Conservation (phyloP, 805 yeast species). For the Saccharomycopsis fermentans region DNA sequence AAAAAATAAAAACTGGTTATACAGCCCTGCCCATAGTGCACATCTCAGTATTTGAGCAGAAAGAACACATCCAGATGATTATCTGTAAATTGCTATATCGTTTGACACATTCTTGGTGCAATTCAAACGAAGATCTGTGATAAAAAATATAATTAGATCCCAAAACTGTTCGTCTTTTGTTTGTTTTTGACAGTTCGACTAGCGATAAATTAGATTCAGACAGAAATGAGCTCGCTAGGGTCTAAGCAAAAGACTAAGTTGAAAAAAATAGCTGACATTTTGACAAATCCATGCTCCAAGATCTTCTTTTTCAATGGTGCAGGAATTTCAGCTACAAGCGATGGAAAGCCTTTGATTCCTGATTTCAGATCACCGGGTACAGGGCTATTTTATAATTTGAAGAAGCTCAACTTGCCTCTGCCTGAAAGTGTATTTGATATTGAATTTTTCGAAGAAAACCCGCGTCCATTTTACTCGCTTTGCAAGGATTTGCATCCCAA, state of each 20-base stretch:
- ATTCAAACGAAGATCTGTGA: not conserved
- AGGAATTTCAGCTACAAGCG: conserved; percentile 87
- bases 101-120: not conserved
- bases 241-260: not conserved
- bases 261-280: conserved; percentile 4
- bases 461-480: conserved; percentile 74
- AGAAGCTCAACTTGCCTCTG: conserved; percentile 66
- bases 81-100: not conserved
- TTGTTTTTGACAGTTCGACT: too few species aligned
- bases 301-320: conserved; percentile 79
- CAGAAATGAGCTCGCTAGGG: not conserved
- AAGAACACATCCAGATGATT: too few species aligned
- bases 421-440: conserved; percentile 96
- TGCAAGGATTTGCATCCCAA: conserved; percentile 76
- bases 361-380: conserved; percentile 90
- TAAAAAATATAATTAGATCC: too few species aligned
- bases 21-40: too few species aligned
- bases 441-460: conserved; percentile 63
- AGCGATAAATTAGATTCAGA: too few species aligned
- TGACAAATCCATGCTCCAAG: conserved; percentile 24
- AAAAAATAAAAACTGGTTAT: not conserved
- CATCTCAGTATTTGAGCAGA: too few species aligned
- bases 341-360: conserved; percentile 34
- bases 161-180: too few species aligned
- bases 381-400: conserved; percentile 74